Evolutionary conservation across 2,329 filamentous ascomycete genomes (phyloP).

Genomic region (Aspergillus candidus): DNA sequence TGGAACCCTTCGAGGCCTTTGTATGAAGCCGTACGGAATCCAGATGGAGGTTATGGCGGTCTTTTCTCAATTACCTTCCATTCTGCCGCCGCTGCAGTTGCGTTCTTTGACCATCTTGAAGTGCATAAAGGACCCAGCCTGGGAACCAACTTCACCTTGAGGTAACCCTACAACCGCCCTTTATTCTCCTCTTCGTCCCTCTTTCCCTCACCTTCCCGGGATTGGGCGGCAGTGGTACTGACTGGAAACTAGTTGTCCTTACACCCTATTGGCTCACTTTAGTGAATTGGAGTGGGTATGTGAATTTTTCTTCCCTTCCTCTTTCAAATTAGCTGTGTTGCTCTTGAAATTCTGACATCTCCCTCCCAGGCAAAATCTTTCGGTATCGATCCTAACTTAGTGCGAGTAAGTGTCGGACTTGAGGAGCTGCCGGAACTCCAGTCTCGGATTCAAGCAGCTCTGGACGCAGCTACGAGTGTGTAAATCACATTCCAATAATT

Average conservation of each 20-base stretch:
- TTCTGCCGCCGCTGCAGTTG: conserved; percentile 61
- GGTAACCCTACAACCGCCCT: conserved; percentile 24
- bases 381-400: conserved; percentile 72
- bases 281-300: conserved; percentile 79
- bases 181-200: neutral
- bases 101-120: conserved; percentile 79
- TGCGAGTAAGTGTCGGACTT: conserved; percentile 83
- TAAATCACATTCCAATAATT: conserved; percentile 2
- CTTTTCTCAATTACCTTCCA: conserved; percentile 80
- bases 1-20: conserved; percentile 60
- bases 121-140: conserved; percentile 91
- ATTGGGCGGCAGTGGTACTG: conserved; percentile 6
- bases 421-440: conserved; percentile 68
- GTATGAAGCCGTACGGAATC: conserved; percentile 73
- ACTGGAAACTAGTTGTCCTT: conserved; percentile 59
- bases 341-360: neutral
- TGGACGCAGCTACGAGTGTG: conserved; percentile 49
- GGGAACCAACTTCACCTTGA: conserved; percentile 93
- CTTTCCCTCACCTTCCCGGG: neutral
- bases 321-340: neutral
- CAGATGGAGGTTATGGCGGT: conserved; percentile 79
- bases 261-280: conserved; percentile 87
- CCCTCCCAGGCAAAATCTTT: conserved; percentile 57
- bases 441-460: conserved; percentile 59
- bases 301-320: conserved; percentile 8